Evolutionary conservation across 2,329 filamentous ascomycete genomes (phyloP), one percentile per base, ranked within the genome.

Genomic region (Chrysosporium keratinophilum): DNA sequence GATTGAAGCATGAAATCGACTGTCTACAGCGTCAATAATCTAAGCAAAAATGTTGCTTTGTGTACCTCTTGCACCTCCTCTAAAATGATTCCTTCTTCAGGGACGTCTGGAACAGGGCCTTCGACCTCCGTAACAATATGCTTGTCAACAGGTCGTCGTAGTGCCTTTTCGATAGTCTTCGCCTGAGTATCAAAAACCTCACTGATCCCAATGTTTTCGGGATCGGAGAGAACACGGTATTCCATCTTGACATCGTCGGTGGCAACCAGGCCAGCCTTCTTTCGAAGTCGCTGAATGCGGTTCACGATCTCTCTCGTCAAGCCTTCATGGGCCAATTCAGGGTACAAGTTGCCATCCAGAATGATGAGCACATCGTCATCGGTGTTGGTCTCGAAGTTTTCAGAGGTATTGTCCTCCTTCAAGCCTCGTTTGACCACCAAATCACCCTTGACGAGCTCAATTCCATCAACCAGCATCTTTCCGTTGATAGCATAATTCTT

Each of bases 211-310:
- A 90, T 78, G 43, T 81, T 78, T 1, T 93, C 86, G 0, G 87
- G 86, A 65, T 95, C 89, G 6, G 81, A 78, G 47, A 94, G 72
- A 4, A 97, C 82, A 55, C 78, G 78, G 73, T 95, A 97, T 69
- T 94, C 87, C 87, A 98, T 95, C 73, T 85, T 87, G 58, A 98
- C 84, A 65, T 97, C 93, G 65, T 98, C 93, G 0, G 91, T 97
- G 1, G 89, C 83, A 59, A 90, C 82, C 50, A 98, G 76, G 0
- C 88, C 88, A 6, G 90, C 90, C 75, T 93, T 93, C 80, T 98
- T 98, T 60, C 93, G 83, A 58, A 97, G 76, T 61, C 87, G 81
- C 73, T 98, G 93, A 19, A 98, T 86, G 40, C 91, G 84, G 69
- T 95, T 86, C 74, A 98, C 86, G 60, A 98, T 85, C 71, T 97